These are phyloP conservation scores for Lentinus tigrinus DNA, from an alignment of 768 basidiomycete genomes.

Conservation along the genomic window DNA sequence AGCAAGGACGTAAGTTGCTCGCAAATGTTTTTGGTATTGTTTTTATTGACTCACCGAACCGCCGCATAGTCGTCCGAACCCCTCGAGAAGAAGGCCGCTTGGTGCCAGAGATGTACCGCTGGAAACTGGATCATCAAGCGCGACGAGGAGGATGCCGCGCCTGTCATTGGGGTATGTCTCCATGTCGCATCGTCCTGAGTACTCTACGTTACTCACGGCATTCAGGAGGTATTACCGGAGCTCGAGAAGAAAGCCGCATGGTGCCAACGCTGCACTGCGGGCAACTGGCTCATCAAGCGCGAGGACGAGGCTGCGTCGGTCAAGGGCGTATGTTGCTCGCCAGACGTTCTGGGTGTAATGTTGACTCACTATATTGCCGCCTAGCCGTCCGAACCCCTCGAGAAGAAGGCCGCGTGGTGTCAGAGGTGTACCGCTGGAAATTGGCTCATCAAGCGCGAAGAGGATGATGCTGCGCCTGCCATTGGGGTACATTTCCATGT, in stretches of 20 bases:
- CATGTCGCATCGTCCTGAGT: too few species aligned
- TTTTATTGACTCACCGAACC: not conserved
- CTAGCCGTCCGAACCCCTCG: not conserved
- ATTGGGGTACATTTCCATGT: not conserved
- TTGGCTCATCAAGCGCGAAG: not conserved
- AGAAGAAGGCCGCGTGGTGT: not conserved
- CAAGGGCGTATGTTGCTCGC: not conserved
- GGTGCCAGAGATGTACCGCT: too few species aligned
- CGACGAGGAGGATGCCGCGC: too few species aligned
- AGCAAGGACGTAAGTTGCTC: not conserved
- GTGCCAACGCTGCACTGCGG: too few species aligned
- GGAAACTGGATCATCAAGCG: too few species aligned
- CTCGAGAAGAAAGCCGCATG: too few species aligned
- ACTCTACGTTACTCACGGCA: too few species aligned
- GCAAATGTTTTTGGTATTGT: not conserved
- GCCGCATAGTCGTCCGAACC: too few species aligned
- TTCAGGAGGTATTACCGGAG: too few species aligned
- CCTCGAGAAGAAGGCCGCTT: too few species aligned
- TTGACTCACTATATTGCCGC: not conserved
- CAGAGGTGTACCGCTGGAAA: not conserved
- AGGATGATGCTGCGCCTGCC: not conserved
- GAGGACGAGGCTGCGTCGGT: not conserved
- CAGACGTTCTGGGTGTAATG: not conserved
- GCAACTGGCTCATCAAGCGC: not conserved
- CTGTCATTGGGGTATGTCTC: too few species aligned